Conservation (phyloP, 1,139 yeast species). For the Yamadazyma buinensis region DNA sequence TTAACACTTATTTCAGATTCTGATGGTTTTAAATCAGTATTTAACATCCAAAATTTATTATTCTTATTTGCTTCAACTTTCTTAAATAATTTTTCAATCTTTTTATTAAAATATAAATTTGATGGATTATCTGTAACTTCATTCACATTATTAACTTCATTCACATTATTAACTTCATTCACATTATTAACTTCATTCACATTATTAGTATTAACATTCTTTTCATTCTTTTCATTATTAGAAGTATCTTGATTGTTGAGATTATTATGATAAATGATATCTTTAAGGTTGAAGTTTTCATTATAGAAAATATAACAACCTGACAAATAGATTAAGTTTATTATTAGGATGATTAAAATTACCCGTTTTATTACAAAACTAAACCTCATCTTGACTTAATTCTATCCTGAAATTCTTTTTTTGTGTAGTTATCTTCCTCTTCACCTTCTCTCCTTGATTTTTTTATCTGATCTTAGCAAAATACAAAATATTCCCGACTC, state of each 20-base stretch:
- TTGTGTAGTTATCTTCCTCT: too few species aligned
- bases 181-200: background rate
- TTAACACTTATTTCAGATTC: constrained; percentile 14
- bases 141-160: constrained; percentile 7
- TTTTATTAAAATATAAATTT: constrained; percentile 11
- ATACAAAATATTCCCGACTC: too few species aligned
- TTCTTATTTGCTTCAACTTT: constrained; percentile 17
- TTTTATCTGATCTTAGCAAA: too few species aligned
- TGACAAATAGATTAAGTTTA: constrained; percentile 10
- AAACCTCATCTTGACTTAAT: too few species aligned
- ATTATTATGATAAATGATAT: constrained; percentile 2
- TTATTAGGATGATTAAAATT: background rate
- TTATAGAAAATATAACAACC: constrained; percentile 9
- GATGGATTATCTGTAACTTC: too few species aligned
- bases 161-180: constrained; percentile 8
- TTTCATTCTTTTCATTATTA: too few species aligned
- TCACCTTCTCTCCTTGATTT: too few species aligned
- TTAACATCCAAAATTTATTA: constrained; percentile 21
- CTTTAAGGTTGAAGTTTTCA: constrained; percentile 9
- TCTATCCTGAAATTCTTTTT: too few species aligned
- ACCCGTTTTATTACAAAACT: too few species aligned
- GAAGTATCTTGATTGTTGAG: too few species aligned
- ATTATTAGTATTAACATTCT: background rate
- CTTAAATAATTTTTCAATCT: constrained; percentile 13
- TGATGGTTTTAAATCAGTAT: constrained; percentile 19